Percentiles rank a stretch among this genome's conserved stretches.
Evolutionary conservation across 2,329 filamentous ascomycete species (phyloP).

Genomic region (Lomentospora prolificans): DNA sequence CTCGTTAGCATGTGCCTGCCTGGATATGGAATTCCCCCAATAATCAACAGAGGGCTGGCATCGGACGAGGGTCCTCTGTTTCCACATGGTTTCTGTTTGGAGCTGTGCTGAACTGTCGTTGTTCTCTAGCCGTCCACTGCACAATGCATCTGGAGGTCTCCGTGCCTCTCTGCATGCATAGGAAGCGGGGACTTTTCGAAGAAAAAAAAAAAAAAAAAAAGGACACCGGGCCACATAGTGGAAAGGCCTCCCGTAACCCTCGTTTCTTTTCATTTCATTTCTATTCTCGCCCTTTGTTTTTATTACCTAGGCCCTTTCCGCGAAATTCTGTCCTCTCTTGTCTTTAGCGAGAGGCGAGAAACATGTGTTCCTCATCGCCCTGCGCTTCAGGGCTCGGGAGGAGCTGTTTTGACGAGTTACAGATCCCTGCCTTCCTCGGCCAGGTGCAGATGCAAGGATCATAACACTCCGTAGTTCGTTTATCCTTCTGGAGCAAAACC

Average conservation of each 20-base stretch:
- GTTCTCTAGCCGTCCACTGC: not conserved
- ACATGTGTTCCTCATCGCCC: not conserved
- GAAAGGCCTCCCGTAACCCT: too few species aligned
- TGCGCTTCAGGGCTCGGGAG: not conserved
- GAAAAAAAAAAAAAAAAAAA: not conserved
- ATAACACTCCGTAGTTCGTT: not conserved
- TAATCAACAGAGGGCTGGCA: not conserved
- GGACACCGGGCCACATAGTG: too few species aligned
- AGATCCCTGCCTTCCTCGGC: not conserved
- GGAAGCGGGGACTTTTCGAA: not conserved
- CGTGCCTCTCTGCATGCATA: too few species aligned
- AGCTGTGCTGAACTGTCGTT: not conserved
- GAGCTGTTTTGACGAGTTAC: not conserved
- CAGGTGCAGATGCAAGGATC: not conserved
- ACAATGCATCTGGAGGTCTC: too few species aligned
- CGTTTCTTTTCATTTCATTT: not conserved
- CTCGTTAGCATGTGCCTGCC: not conserved
- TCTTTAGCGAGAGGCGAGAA: not conserved
- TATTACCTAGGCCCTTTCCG: not conserved
- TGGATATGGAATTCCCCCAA: not conserved
- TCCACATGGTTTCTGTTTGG: not conserved
- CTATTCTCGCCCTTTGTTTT: not conserved
- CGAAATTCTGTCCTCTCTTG: not conserved
- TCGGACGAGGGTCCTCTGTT: not conserved
- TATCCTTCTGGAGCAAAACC: not conserved